These are phyloP conservation scores for Tirmania nivea DNA, from an alignment of 495 filamentous ascomycete species.

Conservation along the genomic window DNA sequence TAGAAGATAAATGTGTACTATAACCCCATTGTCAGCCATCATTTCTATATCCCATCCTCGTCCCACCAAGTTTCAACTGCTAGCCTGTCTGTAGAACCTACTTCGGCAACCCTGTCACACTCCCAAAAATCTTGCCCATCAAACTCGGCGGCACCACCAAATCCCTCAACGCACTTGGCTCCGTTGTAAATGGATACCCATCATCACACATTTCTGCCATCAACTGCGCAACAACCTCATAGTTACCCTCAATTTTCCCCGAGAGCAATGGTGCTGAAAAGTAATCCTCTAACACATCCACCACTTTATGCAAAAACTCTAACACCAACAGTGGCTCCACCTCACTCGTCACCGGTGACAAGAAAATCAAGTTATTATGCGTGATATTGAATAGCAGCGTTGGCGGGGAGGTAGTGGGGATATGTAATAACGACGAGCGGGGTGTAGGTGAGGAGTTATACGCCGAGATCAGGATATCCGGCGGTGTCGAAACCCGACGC, in stretches of 20 bases:
- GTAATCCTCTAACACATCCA: constrained; percentile 90
- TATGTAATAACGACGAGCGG: constrained; percentile 67
- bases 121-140: constrained; percentile 77
- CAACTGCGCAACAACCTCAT: constrained; percentile 86
- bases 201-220: constrained; percentile 93
- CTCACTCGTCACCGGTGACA: constrained; percentile 62
- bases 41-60: no score
- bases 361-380: constrained; percentile 71
- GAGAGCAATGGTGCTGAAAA: constrained; percentile 72
- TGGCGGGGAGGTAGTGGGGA: constrained; percentile 66
- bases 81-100: neutral
- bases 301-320: constrained; percentile 83
- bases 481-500: constrained; percentile 48
- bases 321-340: constrained; percentile 83
- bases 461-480: constrained; percentile 53
- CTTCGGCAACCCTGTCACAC: constrained; percentile 47
- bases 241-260: constrained; percentile 63
- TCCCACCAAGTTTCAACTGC: no score
- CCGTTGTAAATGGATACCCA: constrained; percentile 70
- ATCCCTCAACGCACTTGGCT: constrained; percentile 81
- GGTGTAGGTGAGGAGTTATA: constrained; percentile 71
- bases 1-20: neutral
- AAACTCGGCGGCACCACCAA: constrained; percentile 74
- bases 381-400: constrained; percentile 69
- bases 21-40: neutral